These are phyloP conservation scores for Ogataea chonburiensis DNA, from an alignment of 805 yeast species.

Conservation along the genomic window DNA sequence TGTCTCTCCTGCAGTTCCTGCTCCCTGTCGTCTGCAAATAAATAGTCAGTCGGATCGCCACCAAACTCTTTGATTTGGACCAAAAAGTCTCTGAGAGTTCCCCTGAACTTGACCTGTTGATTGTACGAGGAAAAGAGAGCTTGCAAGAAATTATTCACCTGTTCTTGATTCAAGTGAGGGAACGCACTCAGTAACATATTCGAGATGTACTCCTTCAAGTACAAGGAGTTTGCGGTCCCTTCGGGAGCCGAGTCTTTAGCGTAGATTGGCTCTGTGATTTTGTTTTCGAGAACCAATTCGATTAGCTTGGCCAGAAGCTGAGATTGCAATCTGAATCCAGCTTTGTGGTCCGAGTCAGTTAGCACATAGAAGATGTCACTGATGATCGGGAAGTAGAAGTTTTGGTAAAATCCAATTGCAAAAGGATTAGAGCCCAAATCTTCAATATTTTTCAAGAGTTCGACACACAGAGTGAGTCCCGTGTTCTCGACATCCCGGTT, in stretches of 20 bases:
- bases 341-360: slow-evolving; percentile 96
- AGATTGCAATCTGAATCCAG: slow-evolving; percentile 89
- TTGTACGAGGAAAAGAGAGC: slow-evolving; percentile 73
- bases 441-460: slow-evolving; percentile 81
- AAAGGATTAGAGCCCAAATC: slow-evolving; percentile 68
- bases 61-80: slow-evolving; percentile 95
- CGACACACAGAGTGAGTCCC: slow-evolving; percentile 82
- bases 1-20: slow-evolving; percentile 67
- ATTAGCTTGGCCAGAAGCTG: slow-evolving; percentile 80
- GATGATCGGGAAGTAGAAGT: slow-evolving; percentile 82
- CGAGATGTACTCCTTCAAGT: slow-evolving; percentile 76
- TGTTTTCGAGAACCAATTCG: slow-evolving; percentile 74
- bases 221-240: slow-evolving; percentile 80
- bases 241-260: slow-evolving; percentile 75
- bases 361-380: slow-evolving; percentile 91
- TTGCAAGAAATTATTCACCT: slow-evolving; percentile 75
- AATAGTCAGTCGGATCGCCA: slow-evolving; percentile 91
- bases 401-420: slow-evolving; percentile 82
- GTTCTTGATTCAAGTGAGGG: slow-evolving; percentile 83
- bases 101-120: slow-evolving; percentile 74
- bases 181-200: slow-evolving; percentile 85
- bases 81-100: slow-evolving; percentile 88
- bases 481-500: slow-evolving; percentile 94
- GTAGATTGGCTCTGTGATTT: slow-evolving; percentile 76
- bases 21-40: slow-evolving; percentile 92